phyloP scores from a whole-genome alignment of 805 yeast genomes.

The Suhomyces vadensis region DNA sequence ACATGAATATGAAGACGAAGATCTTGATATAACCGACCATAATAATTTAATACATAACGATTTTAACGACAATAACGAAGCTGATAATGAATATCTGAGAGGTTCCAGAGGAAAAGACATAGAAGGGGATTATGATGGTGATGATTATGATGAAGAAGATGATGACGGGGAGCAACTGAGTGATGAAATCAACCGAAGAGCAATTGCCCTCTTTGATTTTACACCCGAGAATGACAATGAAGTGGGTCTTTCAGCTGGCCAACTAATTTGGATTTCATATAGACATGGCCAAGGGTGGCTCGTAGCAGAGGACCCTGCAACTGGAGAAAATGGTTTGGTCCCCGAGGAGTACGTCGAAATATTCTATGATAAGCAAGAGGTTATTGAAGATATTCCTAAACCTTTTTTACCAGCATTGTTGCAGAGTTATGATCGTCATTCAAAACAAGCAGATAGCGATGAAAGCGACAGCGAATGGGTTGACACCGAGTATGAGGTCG shows the following conservation, averaged over 20 bases:
- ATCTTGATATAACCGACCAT: background rate
- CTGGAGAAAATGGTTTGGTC: conserved; percentile 85
- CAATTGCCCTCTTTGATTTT: conserved; percentile 87
- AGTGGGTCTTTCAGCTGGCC: conserved; percentile 74
- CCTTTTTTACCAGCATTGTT: conserved; percentile 48
- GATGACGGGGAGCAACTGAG: conserved; percentile 15
- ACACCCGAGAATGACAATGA: conserved; percentile 95
- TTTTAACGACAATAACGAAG: conserved; percentile 7
- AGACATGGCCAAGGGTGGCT: conserved; percentile 99
- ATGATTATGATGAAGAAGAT: conserved; percentile 6
- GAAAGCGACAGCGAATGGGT: conserved; percentile 30
- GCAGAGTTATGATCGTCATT: conserved; percentile 14
- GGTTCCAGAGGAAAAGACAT: background rate
- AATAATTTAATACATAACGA: conserved; percentile 5
- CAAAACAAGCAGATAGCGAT: conserved; percentile 5
- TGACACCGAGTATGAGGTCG: conserved; percentile 29
- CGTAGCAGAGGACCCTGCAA: conserved; percentile 78
- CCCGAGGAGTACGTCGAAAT: conserved; percentile 91
- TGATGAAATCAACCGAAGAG: conserved; percentile 52
- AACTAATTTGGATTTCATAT: conserved; percentile 79
- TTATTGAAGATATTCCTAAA: conserved; percentile 38
- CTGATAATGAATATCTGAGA: conserved; percentile 4
- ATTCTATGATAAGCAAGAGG: conserved; percentile 29
- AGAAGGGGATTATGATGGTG: conserved; percentile 9
- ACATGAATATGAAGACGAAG: conserved; percentile 6